Base-by-base conservation (phyloP, 768 basidiomycete genomes). In the Suillus brevipes region DNA sequence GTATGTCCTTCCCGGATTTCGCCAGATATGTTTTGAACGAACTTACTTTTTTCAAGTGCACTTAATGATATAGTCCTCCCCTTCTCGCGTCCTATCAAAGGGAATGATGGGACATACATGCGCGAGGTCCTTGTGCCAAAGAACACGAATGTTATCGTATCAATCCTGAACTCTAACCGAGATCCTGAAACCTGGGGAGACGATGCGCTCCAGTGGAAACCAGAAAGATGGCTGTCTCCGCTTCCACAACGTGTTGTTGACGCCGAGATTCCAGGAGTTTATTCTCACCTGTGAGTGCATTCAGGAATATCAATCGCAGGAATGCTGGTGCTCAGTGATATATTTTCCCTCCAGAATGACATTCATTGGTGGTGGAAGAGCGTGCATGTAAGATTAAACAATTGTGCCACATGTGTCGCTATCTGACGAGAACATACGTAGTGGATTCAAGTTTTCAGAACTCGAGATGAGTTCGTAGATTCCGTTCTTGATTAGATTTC, bases 181-280 rank as follows among this genome's bases (percentile, higher is more conserved):
- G 77, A 81, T 67, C 77, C 75, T 16, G 73, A 73, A 1, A 67
- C 84, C 4, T 85, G 83, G 84, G 85, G 84, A 10, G 69, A 72
- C 13, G 83, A 86, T 64, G 78, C 81, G 2, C 63, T 69, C n/a
- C 80, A 83, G 62, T 85, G 83, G 82, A 84, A 82, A 66, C 84
- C 84, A 1, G 82, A 85, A 67, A 72, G 84, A 23, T 85, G 84
- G 84, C 72, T 84, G 1, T 67, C 73, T 3, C 76, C 76, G 0
- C 71, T 82, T 20, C 83, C 82, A 8, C 70, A 77, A 8, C 60
- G 69, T n/a, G 69, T 84, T 2, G 63, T 61, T 2, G 73, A 78
- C 14, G 80, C 81, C 5, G 78, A 73, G 31, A 73, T 82, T 13
- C 82, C 83, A 3, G 82, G 83, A 0, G 70, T 83, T 7, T 84